Evolutionary conservation across 345 rosid genomes (phyloP).

Genomic region (Eucalyptus polybractea): DNA sequence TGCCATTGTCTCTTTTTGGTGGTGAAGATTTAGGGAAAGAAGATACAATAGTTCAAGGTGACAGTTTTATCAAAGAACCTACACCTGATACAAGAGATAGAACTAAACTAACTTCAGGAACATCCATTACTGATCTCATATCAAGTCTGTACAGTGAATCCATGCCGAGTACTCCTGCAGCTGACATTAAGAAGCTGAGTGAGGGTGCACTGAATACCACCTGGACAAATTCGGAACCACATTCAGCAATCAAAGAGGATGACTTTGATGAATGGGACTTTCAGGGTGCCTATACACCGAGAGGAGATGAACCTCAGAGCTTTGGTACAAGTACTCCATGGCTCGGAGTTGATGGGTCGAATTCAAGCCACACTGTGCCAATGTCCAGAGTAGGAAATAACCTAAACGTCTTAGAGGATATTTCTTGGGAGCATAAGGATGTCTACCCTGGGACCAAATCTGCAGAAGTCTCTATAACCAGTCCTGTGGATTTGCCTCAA

Average conservation of each 20-base stretch:
- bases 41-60: constrained; percentile 22
- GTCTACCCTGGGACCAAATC: constrained; percentile 12
- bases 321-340: not conserved
- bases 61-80: constrained; percentile 11
- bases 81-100: constrained; percentile 5
- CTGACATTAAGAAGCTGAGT: constrained; percentile 9
- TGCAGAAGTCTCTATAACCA: not conserved
- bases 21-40: constrained; percentile 31
- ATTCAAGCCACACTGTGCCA: not conserved
- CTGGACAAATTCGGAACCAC: constrained; percentile 2
- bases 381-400: not conserved
- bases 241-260: constrained; percentile 7
- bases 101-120: constrained; percentile 13
- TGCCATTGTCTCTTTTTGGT: constrained; percentile 63
- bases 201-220: constrained; percentile 19
- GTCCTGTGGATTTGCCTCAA: constrained; percentile 11
- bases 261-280: constrained; percentile 74
- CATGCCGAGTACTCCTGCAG: constrained; percentile 18
- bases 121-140: constrained; percentile 58
- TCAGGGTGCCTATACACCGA: constrained; percentile 16
- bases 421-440: constrained; percentile 56
- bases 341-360: not conserved
- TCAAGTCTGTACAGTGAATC: constrained; percentile 69
- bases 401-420: not conserved
- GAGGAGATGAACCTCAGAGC: not conserved